phyloP scores from a whole-genome alignment of 148 eudicot genomes.

The Arctostaphylos glauca region DNA sequence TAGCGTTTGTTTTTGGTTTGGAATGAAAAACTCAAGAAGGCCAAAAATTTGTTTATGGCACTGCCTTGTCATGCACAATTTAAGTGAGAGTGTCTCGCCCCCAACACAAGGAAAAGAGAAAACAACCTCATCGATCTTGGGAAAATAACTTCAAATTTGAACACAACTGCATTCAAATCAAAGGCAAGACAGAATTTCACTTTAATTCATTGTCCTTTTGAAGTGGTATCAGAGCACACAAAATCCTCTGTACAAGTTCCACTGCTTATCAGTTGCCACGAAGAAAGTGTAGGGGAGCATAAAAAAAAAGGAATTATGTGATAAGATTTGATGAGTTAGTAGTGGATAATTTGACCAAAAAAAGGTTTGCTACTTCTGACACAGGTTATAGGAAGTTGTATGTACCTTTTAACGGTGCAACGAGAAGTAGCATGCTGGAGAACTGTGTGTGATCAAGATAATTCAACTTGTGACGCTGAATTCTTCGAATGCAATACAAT shows the following conservation, averaged over 20 bases:
- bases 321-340: neutral
- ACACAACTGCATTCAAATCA: neutral
- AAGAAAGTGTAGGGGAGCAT: neutral
- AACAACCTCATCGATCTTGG: too few relatives aligned
- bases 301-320: neutral
- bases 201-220: neutral
- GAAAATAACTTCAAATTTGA: neutral
- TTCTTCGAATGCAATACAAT: constrained; percentile 51
- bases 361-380: neutral
- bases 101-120: too few relatives aligned
- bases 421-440: constrained; percentile 72
- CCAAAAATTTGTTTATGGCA: too few relatives aligned
- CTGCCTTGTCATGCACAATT: too few relatives aligned
- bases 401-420: constrained; percentile 71
- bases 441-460: constrained; percentile 34
- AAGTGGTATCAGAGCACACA: neutral
- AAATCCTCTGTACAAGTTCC: neutral
- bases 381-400: constrained; percentile 69
- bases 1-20: too few relatives aligned
- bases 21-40: too few relatives aligned
- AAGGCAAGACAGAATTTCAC: too few relatives aligned
- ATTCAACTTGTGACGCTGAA: constrained; percentile 28
- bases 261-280: neutral
- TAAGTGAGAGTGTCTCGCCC: too few relatives aligned
- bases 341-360: neutral